Base-by-base conservation (phyloP, 148 eudicot genomes). In the Rhododendron williamsianum region DNA sequence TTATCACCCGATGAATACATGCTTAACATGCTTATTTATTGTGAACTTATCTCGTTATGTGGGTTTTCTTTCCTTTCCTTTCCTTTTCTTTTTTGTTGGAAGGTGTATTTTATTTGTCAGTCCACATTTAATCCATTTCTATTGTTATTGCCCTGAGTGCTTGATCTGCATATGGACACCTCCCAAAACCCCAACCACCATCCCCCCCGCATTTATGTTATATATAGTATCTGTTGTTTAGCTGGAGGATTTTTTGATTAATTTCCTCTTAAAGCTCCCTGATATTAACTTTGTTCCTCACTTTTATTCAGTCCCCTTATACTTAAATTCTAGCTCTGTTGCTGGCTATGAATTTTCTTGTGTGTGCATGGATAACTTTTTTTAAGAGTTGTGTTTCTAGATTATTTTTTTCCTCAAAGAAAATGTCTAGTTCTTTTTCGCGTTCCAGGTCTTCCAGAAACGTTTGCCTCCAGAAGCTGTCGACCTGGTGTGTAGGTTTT, bases 381-480 rank as follows among this genome's bases (percentile, higher is more conserved):
- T 60, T 81, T 21, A 7, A 36, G 48, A 86, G n/a, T 56, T 54
- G 49, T 83, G 46, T 86, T 84, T 43, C 60, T 13, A 33, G 49
- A 49, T 25, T 35, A 27, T 77, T 84, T 76, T 84, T 63, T 52
- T 15, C 54, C 7, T 46, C 41, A 60, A 43, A 65, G 4, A 36
- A 51, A 35, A 81, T 56, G 69, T 58, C 65, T 12, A 19, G 43
- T 41, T 51, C 46, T 78, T 80, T 58, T 4, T 81, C 3, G 19
- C 35, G 27, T 91, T 56, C 35, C 87, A 97, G 98, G 99, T 97
- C 81, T 97, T 97, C 88, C 99, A 95, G 87, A 95, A 97, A 83
- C 95, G 93, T 86, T 88, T 97, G 86, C 99, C 99, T 80, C 98
- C 99, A 79, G 99, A 97, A 91, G 99, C 99, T 81, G 99, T 97